These are phyloP conservation scores for Coniella lustricola DNA, from an alignment of 2,329 filamentous ascomycete species.

Conservation along the genomic window DNA sequence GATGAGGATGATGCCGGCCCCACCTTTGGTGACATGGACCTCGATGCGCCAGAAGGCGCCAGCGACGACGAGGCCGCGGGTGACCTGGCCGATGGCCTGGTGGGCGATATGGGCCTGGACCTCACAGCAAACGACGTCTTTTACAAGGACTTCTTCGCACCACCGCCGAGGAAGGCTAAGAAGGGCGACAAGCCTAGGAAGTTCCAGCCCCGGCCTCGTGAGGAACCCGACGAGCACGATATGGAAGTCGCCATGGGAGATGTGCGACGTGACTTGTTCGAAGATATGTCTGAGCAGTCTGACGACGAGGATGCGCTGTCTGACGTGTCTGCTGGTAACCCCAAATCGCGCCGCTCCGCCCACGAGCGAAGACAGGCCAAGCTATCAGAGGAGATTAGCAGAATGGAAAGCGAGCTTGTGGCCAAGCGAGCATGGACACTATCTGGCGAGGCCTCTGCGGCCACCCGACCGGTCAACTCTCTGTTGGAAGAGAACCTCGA, in stretches of 20 bases:
- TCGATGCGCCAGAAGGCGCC: constrained; percentile 65
- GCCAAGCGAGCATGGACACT: constrained; percentile 88
- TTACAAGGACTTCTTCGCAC: constrained; percentile 91
- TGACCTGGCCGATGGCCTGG: constrained; percentile 41
- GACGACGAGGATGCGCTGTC: constrained; percentile 60
- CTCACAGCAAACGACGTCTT: constrained; percentile 80
- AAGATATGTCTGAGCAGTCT: constrained; percentile 61
- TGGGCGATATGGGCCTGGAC: constrained; percentile 38
- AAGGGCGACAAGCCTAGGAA: constrained; percentile 39
- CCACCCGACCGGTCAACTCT: constrained; percentile 81
- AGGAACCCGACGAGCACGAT: constrained; percentile 52
- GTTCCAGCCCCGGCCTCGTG: constrained; percentile 30
- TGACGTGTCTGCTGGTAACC: constrained; percentile 61
- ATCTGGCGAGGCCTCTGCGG: constrained; percentile 76
- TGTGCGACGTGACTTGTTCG: constrained; percentile 84
- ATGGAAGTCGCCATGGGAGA: constrained; percentile 78
- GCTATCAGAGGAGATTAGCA: constrained; percentile 81
- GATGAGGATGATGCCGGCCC: constrained; percentile 69
- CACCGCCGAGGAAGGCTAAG: constrained; percentile 66
- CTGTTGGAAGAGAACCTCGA: constrained; percentile 91
- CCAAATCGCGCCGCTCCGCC: constrained; percentile 67
- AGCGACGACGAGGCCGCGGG: constrained; percentile 56
- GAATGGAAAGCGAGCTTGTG: constrained; percentile 81
- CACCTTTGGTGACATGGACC: constrained; percentile 73
- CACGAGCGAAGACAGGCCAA: constrained; percentile 85